Conservation (phyloP, 2,329 filamentous ascomycete genomes). For the Cladobotryum protrusum region DNA sequence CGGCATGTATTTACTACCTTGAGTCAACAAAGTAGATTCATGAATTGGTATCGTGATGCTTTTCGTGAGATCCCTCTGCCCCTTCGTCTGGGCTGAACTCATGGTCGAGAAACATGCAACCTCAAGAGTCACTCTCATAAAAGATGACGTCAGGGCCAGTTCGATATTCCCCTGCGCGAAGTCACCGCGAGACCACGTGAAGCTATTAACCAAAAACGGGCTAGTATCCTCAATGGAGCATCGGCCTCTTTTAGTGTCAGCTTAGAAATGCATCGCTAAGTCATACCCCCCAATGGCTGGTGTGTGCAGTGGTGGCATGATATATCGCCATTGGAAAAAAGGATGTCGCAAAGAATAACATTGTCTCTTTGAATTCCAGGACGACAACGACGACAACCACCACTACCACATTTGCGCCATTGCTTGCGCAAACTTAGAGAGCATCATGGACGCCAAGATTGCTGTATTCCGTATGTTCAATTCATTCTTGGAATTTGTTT, state of each 20-base stretch:
- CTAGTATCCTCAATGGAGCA: no score
- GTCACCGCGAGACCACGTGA: conserved; percentile 24
- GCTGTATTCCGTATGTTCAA: conserved; percentile 21
- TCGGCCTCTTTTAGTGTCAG: not conserved
- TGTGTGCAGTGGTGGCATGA: conserved; percentile 9
- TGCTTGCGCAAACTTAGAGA: conserved; percentile 10
- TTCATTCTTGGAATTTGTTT: not conserved
- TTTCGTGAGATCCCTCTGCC: no score
- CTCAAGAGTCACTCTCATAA: no score
- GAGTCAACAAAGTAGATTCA: no score
- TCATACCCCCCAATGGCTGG: no score
- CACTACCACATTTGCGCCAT: conserved; percentile 3
- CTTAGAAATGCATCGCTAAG: conserved; percentile 24
- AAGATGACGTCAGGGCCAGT: conserved; percentile 23
- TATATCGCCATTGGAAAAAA: conserved; percentile 20
- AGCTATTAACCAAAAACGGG: not conserved
- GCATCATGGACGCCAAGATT: conserved; percentile 28
- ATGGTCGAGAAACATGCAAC: no score
- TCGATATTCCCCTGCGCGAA: conserved; percentile 14
- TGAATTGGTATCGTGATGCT: no score
- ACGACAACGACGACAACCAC: no score
- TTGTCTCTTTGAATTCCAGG: not conserved
- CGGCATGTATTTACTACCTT: no score
- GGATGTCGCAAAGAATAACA: conserved; percentile 12
- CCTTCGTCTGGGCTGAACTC: no score